phyloP scores from a whole-genome alignment of 1,284 basidiomycete species.

The Pyrrhoderma lamaoense region DNA sequence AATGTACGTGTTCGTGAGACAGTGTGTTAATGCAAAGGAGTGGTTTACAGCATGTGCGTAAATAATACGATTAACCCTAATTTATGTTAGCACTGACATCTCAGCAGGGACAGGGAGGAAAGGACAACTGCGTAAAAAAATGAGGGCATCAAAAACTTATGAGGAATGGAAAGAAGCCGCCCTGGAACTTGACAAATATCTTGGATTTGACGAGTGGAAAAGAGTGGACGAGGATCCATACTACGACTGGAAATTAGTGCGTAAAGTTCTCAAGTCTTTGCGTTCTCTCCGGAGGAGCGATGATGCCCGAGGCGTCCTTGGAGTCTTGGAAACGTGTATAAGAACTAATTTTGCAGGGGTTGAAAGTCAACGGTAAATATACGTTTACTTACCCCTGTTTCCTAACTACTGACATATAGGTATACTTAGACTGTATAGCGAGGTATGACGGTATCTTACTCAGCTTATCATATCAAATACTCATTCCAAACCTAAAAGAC shows the following conservation, averaged over 20 bases:
- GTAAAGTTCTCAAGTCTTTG: constrained; percentile 59
- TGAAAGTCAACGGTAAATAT: constrained; percentile 66
- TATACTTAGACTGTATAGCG: constrained; percentile 72
- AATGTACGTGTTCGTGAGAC: constrained; percentile 80
- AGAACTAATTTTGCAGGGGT: constrained; percentile 93
- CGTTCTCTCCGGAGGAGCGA: constrained; percentile 56
- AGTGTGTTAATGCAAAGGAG: constrained; percentile 90
- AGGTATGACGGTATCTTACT: constrained; percentile 41
- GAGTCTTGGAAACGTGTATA: constrained; percentile 88
- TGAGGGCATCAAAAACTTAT: constrained; percentile 72
- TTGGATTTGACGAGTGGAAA: constrained; percentile 88
- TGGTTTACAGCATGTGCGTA: constrained; percentile 76
- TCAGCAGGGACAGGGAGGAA: constrained; percentile 76
- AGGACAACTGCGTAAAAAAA: constrained; percentile 64
- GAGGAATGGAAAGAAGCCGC: constrained; percentile 83
- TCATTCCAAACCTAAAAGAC: constrained; percentile 66
- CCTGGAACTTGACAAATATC: constrained; percentile 68
- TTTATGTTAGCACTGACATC: constrained; percentile 9
- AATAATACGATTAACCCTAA: not conserved
- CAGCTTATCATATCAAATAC: too few relatives aligned
- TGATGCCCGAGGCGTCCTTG: constrained; percentile 80
- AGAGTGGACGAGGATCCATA: constrained; percentile 76
- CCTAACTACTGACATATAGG: too few relatives aligned
- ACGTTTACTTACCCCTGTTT: not conserved
- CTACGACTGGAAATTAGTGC: constrained; percentile 83